Evolutionary conservation across 1,139 yeast species (phyloP), one percentile per base, ranked within the genome.

Genomic region (Debaryomyces coudertii): DNA sequence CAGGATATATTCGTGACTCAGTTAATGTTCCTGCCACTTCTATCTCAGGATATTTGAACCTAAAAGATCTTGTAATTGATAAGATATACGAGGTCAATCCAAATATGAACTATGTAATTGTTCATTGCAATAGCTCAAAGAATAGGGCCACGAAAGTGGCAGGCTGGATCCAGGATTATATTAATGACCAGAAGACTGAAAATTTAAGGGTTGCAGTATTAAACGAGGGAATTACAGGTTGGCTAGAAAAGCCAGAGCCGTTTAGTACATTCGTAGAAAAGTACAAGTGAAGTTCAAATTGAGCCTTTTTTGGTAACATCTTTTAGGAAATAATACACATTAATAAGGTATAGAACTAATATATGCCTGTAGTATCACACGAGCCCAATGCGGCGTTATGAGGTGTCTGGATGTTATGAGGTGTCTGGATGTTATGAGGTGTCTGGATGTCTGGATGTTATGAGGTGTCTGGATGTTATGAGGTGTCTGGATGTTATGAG

Each of bases 91-190:
- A 37, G 18, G 14, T 16, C 6, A 47, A 45, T 14, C 42, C 47
- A 5, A 27, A 23, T 24, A 25, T 42, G 11, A 33, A 45, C 12
- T 23, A 31, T 4, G 45, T 50, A n/a, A 44, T 47, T 20, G 47
- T 50, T n/a, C 52, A 50, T 36, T 50, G 52, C 30, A 49, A 49
- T 34, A 47, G 52, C 30, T 49, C 53, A 5, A 47, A 37, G 31
- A 36, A 35, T 14, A 49, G 53, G 36, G 52, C 53, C 7, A 22
- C 49, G 7, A 43, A 43, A 12, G 51, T 50, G 7, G 51, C 49
- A 1, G 53, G 53, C 1, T 47, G 51, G 51, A 47, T 45, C 23
- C 44, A 48, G 27, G 50, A 48, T 29, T 46, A 47, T 36, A 25
- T 47, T 12, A 39, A 45, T 7, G 47, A 42, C 39, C 36, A 4